phyloP scores from a whole-genome alignment of 2,329 filamentous ascomycete genomes.

The Colletotrichum tabaci region DNA sequence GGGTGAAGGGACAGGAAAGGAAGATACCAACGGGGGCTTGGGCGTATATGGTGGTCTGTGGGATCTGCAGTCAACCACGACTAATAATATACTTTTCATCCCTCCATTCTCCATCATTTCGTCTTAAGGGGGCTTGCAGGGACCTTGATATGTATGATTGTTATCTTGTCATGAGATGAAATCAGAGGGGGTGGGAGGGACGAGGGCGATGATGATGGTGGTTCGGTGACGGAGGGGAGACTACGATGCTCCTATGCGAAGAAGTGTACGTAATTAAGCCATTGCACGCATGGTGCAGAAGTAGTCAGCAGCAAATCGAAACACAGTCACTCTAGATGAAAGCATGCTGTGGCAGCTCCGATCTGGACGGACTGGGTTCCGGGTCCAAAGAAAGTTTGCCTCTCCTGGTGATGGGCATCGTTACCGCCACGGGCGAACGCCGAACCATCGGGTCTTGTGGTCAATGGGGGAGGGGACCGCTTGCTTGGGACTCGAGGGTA shows the following conservation, averaged over 20 bases:
- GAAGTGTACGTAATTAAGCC: no score
- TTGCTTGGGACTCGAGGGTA: neutral
- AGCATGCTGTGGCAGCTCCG: neutral
- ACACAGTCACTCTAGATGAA: neutral
- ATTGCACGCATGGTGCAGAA: no score
- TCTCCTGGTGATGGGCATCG: neutral
- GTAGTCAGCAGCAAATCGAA: neutral
- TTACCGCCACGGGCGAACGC: neutral
- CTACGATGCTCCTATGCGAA: no score
- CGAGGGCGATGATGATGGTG: no score
- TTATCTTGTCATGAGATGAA: no score
- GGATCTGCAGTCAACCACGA: neutral
- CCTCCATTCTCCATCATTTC: neutral
- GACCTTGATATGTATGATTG: neutral
- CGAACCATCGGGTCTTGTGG: neutral
- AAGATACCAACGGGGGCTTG: constrained; percentile 5
- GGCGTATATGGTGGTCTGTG: neutral
- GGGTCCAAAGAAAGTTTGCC: neutral
- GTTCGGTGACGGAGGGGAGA: no score
- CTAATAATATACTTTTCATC: no score
- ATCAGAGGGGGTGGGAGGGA: no score
- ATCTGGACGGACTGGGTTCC: neutral
- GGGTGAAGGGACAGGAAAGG: neutral
- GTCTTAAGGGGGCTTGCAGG: neutral
- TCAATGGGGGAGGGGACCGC: neutral